Conservation (phyloP, 1,284 basidiomycete genomes). For the Chalciporus sp. region DNA sequence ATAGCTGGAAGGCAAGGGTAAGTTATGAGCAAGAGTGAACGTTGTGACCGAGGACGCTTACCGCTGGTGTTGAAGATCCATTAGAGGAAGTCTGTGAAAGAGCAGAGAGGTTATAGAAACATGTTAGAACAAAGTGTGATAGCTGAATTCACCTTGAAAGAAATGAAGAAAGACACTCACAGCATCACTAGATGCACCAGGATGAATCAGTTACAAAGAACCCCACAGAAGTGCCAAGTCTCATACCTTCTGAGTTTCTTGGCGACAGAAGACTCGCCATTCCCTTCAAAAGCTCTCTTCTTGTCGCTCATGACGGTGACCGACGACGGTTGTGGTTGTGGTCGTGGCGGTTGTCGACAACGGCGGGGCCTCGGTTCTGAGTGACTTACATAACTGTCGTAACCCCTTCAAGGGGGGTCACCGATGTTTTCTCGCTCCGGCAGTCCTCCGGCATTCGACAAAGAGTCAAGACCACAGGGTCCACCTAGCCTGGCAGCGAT, state of each 20-base stretch:
- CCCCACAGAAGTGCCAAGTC: background rate
- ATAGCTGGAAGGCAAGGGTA: conserved; percentile 35
- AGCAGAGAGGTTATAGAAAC: conserved; percentile 70
- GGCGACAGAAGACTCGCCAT: conserved; percentile 47
- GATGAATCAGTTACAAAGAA: conserved; percentile 21
- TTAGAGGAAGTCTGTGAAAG: conserved; percentile 55
- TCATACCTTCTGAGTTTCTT: conserved; percentile 75
- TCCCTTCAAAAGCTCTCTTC: conserved; percentile 51
- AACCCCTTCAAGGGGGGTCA: conserved; percentile 28
- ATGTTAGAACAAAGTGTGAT: conserved; percentile 53
- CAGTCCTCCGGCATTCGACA: too few species aligned
- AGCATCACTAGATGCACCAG: conserved; percentile 49
- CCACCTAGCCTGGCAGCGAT: conserved; percentile 10
- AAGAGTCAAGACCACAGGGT: too few species aligned
- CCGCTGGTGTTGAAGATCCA: conserved; percentile 44
- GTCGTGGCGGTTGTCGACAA: conserved; percentile 2
- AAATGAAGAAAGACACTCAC: conserved; percentile 58
- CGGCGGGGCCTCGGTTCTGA: background rate
- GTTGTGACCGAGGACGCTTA: conserved; percentile 30
- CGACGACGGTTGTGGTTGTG: conserved; percentile 4
- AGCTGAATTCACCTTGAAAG: conserved; percentile 71
- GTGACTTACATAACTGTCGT: background rate
- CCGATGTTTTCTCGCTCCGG: background rate
- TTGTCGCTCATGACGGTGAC: conserved; percentile 49
- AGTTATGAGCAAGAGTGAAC: conserved; percentile 9